phyloP scores from a whole-genome alignment of 345 rosid genomes.

The Erysimum cheiranthoides region DNA sequence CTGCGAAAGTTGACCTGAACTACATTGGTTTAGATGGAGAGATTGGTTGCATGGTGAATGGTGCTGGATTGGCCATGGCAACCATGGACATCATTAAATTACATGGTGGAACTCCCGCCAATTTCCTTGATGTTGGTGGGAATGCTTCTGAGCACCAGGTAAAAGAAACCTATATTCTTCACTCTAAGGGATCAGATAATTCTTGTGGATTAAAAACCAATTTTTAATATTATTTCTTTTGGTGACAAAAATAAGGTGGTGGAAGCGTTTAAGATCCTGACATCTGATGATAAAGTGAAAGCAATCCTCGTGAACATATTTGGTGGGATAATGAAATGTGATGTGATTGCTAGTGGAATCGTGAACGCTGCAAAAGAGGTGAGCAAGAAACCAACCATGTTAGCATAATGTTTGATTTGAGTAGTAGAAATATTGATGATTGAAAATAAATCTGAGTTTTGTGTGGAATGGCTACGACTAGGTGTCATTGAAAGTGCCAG shows the following conservation, averaged over 20 bases:
- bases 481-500: conserved; percentile 92
- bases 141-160: conserved; percentile 99
- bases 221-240: not conserved
- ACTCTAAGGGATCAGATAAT: not conserved
- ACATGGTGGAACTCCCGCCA: conserved; percentile 99
- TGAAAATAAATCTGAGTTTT: not conserved
- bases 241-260: conserved; percentile 61
- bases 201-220: not conserved
- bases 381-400: conserved; percentile 21
- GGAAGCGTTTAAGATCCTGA: conserved; percentile 97
- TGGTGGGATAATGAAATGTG: conserved; percentile 99
- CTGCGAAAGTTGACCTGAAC: conserved; percentile 95
- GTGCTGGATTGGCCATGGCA: conserved; percentile 99
- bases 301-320: conserved; percentile 98
- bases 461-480: not conserved
- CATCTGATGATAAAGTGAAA: conserved; percentile 98
- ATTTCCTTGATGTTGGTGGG: conserved; percentile 98
- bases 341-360: conserved; percentile 97
- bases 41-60: conserved; percentile 99
- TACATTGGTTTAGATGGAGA: conserved; percentile 98
- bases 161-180: not conserved
- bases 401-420: not conserved
- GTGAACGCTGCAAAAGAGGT: conserved; percentile 99
- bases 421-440: not conserved
- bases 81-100: conserved; percentile 98